Evolutionary conservation across 225 moss, liverwort and hornwort species (phyloP).

Genomic region (Climacium dendroides): DNA sequence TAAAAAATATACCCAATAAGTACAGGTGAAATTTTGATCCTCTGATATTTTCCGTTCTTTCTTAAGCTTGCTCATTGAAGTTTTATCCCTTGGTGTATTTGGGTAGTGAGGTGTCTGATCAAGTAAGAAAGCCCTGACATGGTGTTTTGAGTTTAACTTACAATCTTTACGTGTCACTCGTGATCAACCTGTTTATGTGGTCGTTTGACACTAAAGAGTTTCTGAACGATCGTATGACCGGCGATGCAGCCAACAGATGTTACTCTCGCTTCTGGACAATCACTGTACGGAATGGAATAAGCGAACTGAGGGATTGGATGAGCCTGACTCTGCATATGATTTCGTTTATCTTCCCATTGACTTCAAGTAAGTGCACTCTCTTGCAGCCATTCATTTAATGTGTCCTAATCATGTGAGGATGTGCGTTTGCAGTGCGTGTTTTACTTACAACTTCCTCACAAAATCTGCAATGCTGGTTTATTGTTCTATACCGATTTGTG

Average conservation of each 20-base stretch:
- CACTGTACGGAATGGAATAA: slow-evolving; percentile 63
- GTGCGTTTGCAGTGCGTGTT: not conserved
- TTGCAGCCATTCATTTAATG: not conserved
- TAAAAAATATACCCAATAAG: slow-evolving; percentile 96
- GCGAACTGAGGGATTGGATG: slow-evolving; percentile 28
- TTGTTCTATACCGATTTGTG: not conserved
- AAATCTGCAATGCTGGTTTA: not conserved
- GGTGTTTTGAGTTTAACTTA: not conserved
- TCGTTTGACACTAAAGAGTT: not conserved
- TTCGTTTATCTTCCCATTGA: slow-evolving; percentile 96
- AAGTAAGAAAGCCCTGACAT: not conserved
- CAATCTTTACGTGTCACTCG: not conserved
- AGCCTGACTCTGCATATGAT: slow-evolving; percentile 85
- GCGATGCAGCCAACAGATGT: slow-evolving; percentile 69
- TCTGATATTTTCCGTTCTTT: not conserved
- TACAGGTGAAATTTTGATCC: slow-evolving; percentile 46
- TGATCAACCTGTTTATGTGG: not conserved
- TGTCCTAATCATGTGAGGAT: not conserved
- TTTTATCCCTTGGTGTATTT: not conserved
- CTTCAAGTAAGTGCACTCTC: slow-evolving; percentile 53
- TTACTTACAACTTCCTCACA: not conserved
- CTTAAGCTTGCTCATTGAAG: not conserved
- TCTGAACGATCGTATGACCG: not conserved
- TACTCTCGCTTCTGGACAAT: slow-evolving; percentile 61
- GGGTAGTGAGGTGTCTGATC: not conserved